These are phyloP conservation scores for Yamadazyma kitorensis DNA, from an alignment of 805 yeast genomes.

Conservation along the genomic window DNA sequence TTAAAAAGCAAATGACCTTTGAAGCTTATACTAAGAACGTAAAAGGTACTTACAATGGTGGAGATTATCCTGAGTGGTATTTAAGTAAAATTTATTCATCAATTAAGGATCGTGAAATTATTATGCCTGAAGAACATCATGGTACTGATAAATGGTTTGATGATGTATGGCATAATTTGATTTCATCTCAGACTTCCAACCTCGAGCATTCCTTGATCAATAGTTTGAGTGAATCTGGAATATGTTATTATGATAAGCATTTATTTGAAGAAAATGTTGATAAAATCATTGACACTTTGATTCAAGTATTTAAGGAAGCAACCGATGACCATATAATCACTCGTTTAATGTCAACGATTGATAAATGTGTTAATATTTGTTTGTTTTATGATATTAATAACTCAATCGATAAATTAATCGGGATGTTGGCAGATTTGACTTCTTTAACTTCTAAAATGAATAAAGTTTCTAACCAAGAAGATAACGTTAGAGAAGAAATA, in stretches of 20 bases:
- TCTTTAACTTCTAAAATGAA: constrained; percentile 46
- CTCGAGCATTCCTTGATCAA: constrained; percentile 3
- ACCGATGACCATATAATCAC: constrained; percentile 87
- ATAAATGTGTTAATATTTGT: constrained; percentile 79
- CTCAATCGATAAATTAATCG: constrained; percentile 65
- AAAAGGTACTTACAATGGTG: constrained; percentile 71
- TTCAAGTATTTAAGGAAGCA: constrained; percentile 81
- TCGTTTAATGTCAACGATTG: constrained; percentile 82
- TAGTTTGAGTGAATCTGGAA: constrained; percentile 15
- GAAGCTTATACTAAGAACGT: constrained; percentile 79
- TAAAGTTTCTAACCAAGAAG: constrained; percentile 21
- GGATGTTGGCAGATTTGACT: constrained; percentile 64
- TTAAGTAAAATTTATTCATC: constrained; percentile 76
- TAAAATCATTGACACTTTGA: constrained; percentile 66
- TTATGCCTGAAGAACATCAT: constrained; percentile 97
- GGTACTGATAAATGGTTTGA: constrained; percentile 92
- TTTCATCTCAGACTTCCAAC: constrained; percentile 37
- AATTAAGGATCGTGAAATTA: constrained; percentile 81
- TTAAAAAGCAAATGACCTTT: constrained; percentile 85
- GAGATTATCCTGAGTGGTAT: constrained; percentile 85
- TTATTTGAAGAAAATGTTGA: constrained; percentile 65
- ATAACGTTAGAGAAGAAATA: constrained; percentile 33
- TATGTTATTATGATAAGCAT: constrained; percentile 64
- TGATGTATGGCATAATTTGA: constrained; percentile 73
- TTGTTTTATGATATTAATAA: constrained; percentile 54